Evolutionary conservation across 768 basidiomycete species (phyloP), one percentile per base, ranked within the genome.

Genomic region (Collybia nuda): DNA sequence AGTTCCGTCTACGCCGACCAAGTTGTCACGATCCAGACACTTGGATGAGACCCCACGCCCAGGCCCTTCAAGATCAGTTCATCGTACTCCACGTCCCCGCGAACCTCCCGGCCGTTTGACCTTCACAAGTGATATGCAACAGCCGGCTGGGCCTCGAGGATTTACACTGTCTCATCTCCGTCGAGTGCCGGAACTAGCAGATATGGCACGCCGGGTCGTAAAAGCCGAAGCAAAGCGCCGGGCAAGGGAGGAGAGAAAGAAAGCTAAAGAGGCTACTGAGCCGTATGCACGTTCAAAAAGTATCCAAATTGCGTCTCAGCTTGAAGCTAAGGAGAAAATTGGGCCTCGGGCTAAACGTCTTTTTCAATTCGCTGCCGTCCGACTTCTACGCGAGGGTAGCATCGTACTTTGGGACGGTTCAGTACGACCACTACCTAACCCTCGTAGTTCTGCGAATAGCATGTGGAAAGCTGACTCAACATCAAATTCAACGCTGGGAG

Each of bases 161-260:
- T 89, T 86, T 62, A 85, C 88, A 0, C 65, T 90, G 6, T 88
- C 88, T 0, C 84, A 90, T 58, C 75, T 92, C 2, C 81, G 88
- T 6, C 85, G 89, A 40, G 85, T 91, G 0, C 87, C 88, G 7
- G 89, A 88, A 56, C 73, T 92, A 2, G 71, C 78, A 0, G 70
- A 80, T 11, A 72, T 92, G 48, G 88, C 88, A 4, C 68, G 73
- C 19, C 74, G 84, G 8, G 83, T 91, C 1, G 84, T 86, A 9
- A 71, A 78, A 38, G 81, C 83, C 1, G 87, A 87, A 45, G 67
- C 67, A 2, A 79, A 77, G 54, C 75, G 81, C 12, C 74, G 81
- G n/a, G 65, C 68, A 12, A 75, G 77, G 39, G 79, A 76, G 18
- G 77, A 77, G 47, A 67, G 68, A 24, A 76, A 78, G 61, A 74